Conservation (phyloP, 208 protist species). For the Angomonas deanei region DNA sequence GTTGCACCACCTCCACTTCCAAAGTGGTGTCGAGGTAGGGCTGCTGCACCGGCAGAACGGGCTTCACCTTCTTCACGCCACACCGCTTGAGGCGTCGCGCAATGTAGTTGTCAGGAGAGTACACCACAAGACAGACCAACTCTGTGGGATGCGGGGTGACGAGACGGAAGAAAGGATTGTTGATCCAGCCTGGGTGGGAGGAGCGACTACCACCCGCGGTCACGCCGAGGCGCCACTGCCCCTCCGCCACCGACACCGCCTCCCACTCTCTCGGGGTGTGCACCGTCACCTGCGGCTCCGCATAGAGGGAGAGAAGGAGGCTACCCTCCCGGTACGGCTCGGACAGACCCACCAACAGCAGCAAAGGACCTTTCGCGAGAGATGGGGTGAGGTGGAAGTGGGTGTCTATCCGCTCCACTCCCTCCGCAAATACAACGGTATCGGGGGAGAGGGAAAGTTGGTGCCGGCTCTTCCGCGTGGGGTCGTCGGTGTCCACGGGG, state of each 20-base stretch:
- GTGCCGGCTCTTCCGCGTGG: conserved; percentile 46
- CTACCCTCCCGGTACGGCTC: conserved; percentile 72
- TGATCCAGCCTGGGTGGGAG: conserved; percentile 75
- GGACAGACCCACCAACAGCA: conserved; percentile 67
- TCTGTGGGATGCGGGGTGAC: conserved; percentile 50
- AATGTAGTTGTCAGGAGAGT: conserved; percentile 74
- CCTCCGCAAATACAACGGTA: conserved; percentile 35
- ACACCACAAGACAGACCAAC: conserved; percentile 71
- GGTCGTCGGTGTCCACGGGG: conserved; percentile 19
- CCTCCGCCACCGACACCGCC: conserved; percentile 40
- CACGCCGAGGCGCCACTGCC: conserved; percentile 75
- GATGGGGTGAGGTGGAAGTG: conserved; percentile 39
- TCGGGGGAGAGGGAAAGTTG: conserved; percentile 35
- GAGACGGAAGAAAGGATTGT: conserved; percentile 85
- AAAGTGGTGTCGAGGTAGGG: conserved; percentile 62
- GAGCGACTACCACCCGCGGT: conserved; percentile 70
- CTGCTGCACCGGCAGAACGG: conserved; percentile 57
- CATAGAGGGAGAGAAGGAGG: conserved; percentile 62
- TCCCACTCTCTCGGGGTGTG: conserved; percentile 68
- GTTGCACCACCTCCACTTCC: conserved; percentile 65
- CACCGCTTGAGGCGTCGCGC: conserved; percentile 57
- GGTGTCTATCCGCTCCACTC: conserved; percentile 16
- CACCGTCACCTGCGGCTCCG: conserved; percentile 42
- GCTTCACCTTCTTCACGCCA: conserved; percentile 54
- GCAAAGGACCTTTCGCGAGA: conserved; percentile 24